Evolutionary conservation across 257 asterid species (phyloP), one percentile per base, ranked within the genome.

Genomic region (Lycium ferocissimum): DNA sequence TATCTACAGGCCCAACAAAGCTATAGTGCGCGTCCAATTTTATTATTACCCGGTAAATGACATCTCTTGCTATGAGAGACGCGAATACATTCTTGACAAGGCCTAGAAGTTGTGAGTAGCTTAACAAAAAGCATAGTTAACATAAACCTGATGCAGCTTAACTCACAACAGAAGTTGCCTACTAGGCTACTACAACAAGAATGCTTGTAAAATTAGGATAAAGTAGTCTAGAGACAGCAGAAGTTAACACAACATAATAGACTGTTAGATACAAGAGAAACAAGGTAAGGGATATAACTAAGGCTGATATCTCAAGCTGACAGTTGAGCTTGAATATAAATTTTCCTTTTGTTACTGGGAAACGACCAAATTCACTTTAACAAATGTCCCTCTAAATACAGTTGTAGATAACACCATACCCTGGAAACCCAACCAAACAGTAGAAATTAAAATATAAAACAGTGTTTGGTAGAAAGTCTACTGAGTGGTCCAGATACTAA

Each of bases 91-190:
- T 51, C 22, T 51, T 76, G 62, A 51, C 63, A 51, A 38, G 58
- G 45, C 49, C 51, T 76, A 76, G 81, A 76, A 51, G 45, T 75
- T 51, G 47, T 10, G 2, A 76, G 43, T 13, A 76, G 62, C 7
- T 76, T 20, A 76, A 51, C 63, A 38, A 76, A 76, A 49, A 13
- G 58, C 45, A 76, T 49, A 76, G 45, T 22, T 76, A 51, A 61
- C 81, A 51, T 76, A 76, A 76, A 76, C 81, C 61, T 49, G 45
- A 76, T 26, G 45, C 22, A 26, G 13, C 62, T 49, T 49, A 76
- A 76, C 81, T 76, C 43, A 76, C 22, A 76, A 76, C 63, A 76
- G 81, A 76, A 76, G 69, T 4, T 62, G 81, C 63, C 12, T 51
- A 76, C 38, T 20, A 47, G 81, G 45, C 12, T 51, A 76, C 38